Conservation (phyloP, 2,329 filamentous ascomycete genomes). For the Xylaria hypoxylon region DNA sequence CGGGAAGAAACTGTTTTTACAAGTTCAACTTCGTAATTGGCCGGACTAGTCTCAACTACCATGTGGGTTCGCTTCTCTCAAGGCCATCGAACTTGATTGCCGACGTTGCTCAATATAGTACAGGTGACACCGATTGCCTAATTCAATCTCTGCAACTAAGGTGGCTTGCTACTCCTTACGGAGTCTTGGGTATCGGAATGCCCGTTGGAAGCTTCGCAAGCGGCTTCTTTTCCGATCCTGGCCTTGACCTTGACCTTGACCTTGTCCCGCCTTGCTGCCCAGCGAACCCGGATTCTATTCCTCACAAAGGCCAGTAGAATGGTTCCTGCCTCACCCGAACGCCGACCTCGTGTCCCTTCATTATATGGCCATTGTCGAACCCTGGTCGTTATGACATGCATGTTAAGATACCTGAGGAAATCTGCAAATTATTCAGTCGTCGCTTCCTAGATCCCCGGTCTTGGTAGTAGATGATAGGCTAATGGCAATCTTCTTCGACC, state of each 20-base stretch:
- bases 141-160: slow-evolving; percentile 31
- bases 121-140: slow-evolving; percentile 37
- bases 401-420: slow-evolving; percentile 34
- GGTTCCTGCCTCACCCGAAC: slow-evolving; percentile 45
- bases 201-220: slow-evolving; percentile 24
- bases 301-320: slow-evolving; percentile 42
- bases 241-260: slow-evolving; percentile 17
- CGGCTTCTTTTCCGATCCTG: slow-evolving; percentile 16
- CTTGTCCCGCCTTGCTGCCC: slow-evolving; percentile 33
- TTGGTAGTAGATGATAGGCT: slow-evolving; percentile 63
- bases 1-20: neutral
- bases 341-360: slow-evolving; percentile 47
- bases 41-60: neutral
- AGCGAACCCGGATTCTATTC: slow-evolving; percentile 42
- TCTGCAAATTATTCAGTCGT: slow-evolving; percentile 35
- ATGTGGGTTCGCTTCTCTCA: slow-evolving; percentile 3
- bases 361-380: slow-evolving; percentile 42
- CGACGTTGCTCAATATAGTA: slow-evolving; percentile 33
- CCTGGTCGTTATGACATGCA: slow-evolving; percentile 37
- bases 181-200: slow-evolving; percentile 20
- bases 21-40: slow-evolving; percentile 3
- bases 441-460: slow-evolving; percentile 38
- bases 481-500: slow-evolving; percentile 68
- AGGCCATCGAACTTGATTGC: slow-evolving; percentile 12
- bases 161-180: slow-evolving; percentile 22